Base-by-base conservation (phyloP, 495 filamentous ascomycete species). In the Cercophora scortea region DNA sequence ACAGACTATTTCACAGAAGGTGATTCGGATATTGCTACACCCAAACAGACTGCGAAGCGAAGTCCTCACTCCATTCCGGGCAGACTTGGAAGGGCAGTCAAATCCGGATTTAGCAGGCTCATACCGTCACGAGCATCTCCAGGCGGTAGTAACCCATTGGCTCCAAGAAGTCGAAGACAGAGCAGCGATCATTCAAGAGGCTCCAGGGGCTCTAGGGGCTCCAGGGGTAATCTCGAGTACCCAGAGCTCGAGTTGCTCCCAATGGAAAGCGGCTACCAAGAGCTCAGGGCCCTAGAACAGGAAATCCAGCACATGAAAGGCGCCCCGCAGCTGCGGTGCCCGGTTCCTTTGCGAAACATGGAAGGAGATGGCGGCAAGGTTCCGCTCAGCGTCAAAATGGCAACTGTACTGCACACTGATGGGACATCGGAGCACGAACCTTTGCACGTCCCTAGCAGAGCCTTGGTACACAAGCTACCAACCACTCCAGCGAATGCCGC, bases 161-260 rank as follows among this genome's bases (percentile, higher is more conserved):
- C 41, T 1, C 12, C 46, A 15, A 52, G 47, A 35, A 47, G 35
- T 8, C 44, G 35, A 8, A 32, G 36, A 15, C 49, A 48, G 32
- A 46, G 49, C 18, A 32, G 42, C 32, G 52, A 49, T 17, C 34
- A 40, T 8, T 32, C 35, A 13, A 50, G 51, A 16, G 43, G 44
- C 6, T 53, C 50, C 12, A 54, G 53, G n/a, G n/a, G n/a, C n/a
- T 32, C 35, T n/a, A 50, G 51, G n/a, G 43, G 44, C 6, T 53
- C 50, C 12, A 54, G 53, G n/a, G 45, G 43, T 4, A 56, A 53
- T 12, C 42, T 67, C 32, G 68, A 71, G 46, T 68, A 70, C 35
- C 66, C 65, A 2, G 68, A 70, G 43, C 65, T 71, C 16, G 64
- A 66, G 45, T 54, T 70, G 4, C 56, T 57, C 35, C 60, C 65